Conservation (phyloP, 768 basidiomycete species). For the Xerocomellus chrysenteron region DNA sequence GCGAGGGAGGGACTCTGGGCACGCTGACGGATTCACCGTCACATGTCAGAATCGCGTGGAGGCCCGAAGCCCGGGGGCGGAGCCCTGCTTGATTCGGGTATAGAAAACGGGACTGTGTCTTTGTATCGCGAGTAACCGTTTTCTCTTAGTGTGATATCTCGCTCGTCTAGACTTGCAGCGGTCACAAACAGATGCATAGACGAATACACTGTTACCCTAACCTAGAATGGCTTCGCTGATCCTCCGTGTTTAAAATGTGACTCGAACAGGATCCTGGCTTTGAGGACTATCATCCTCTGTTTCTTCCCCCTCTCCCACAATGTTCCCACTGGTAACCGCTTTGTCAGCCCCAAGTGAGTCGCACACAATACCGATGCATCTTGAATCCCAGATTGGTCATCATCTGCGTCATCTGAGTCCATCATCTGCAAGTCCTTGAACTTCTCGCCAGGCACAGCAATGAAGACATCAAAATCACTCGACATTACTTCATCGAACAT, state of each 20-base stretch:
- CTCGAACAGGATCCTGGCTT: constrained; percentile 6
- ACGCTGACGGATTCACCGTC: no score
- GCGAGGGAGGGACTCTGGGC: no score
- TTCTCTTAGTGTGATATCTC: no score
- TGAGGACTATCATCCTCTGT: constrained; percentile 2
- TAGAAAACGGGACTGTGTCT: no score
- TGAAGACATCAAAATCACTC: constrained; percentile 12
- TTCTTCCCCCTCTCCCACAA: constrained; percentile 12
- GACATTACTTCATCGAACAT: constrained; percentile 13
- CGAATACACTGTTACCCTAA: no score
- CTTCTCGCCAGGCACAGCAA: constrained; percentile 3
- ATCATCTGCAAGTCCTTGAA: constrained; percentile 4
- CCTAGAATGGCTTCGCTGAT: not conserved
- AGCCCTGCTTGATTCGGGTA: no score
- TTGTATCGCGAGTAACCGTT: no score
- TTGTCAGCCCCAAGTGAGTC: constrained; percentile 9
- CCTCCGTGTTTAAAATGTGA: constrained; percentile 1
- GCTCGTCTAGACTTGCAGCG: no score
- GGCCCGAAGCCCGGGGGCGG: no score
- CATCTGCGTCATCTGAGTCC: constrained; percentile 9
- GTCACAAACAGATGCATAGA: no score
- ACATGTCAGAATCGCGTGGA: no score
- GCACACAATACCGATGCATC: constrained; percentile 3
- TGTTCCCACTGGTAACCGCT: constrained; percentile 1
- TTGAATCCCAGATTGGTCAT: not conserved